Conservation (phyloP, 176 grass and related monocot genomes). For the Canna indica region DNA sequence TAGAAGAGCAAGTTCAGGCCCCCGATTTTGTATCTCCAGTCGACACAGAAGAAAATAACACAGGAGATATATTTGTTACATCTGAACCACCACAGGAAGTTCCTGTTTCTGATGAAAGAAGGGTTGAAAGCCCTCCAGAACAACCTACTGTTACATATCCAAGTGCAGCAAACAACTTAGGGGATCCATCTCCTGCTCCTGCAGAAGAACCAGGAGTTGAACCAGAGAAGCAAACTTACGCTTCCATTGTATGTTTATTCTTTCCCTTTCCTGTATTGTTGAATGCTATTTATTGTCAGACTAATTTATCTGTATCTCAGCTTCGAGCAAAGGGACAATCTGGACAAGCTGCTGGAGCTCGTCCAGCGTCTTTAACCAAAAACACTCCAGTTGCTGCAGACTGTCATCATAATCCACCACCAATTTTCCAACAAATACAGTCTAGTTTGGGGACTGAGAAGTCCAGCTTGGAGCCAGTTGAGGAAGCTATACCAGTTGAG, state of each 20-base stretch:
- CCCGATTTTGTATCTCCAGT: conserved; percentile 25
- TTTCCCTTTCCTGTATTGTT: neutral
- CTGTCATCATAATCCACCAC: conserved; percentile 15
- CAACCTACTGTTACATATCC: conserved; percentile 40
- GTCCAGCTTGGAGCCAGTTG: conserved; percentile 33
- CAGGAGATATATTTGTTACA: conserved; percentile 40
- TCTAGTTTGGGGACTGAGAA: conserved; percentile 37
- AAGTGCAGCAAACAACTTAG: conserved; percentile 29
- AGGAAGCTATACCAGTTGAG: conserved; percentile 39
- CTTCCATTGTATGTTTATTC: conserved; percentile 64
- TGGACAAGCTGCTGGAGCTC: conserved; percentile 16
- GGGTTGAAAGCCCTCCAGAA: conserved; percentile 34
- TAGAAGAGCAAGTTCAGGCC: conserved; percentile 41
- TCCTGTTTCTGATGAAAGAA: conserved; percentile 35
- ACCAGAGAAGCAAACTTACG: conserved; percentile 74
- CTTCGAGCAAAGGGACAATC: conserved; percentile 39
- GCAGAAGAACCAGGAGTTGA: conserved; percentile 55
- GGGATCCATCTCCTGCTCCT: conserved; percentile 29
- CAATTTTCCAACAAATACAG: conserved; percentile 25
- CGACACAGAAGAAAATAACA: conserved; percentile 34
- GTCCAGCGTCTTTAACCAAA: conserved; percentile 34
- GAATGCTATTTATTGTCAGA: conserved; percentile 8
- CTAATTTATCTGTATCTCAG: conserved; percentile 23
- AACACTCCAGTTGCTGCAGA: conserved; percentile 23
- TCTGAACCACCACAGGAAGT: conserved; percentile 43